Evolutionary conservation across 148 eudicot species (phyloP).

Genomic region (Amaranthus hypochondriacus): DNA sequence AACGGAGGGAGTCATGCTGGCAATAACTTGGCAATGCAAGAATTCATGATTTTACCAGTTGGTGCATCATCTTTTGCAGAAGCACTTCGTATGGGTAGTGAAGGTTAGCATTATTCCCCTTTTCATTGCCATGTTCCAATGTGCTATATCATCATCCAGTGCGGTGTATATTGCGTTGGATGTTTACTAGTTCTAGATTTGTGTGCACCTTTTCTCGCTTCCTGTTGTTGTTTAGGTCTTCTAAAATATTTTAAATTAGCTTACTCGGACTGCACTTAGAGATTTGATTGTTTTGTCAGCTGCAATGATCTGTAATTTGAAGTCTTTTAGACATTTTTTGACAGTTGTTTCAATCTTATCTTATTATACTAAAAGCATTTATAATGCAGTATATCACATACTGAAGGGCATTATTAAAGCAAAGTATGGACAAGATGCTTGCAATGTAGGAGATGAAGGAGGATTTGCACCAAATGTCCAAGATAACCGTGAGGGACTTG

Average conservation of each 20-base stretch:
- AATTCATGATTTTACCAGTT: constrained; percentile 92
- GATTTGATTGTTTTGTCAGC: neutral
- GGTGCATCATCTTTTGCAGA: constrained; percentile 89
- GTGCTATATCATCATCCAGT: neutral
- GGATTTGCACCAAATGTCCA: constrained; percentile 99
- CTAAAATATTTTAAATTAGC: neutral
- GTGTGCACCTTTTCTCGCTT: neutral
- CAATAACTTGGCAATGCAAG: constrained; percentile 97
- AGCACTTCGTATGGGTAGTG: constrained; percentile 95
- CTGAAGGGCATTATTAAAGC: constrained; percentile 95
- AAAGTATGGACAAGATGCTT: constrained; percentile 98
- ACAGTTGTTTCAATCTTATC: neutral
- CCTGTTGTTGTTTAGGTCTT: neutral
- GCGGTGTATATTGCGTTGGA: neutral
- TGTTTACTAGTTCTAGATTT: neutral
- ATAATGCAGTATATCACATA: constrained; percentile 65
- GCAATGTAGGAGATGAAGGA: constrained; percentile 99
- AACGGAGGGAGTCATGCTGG: constrained; percentile 99
- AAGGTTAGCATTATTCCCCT: constrained; percentile 47
- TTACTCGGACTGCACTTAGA: neutral
- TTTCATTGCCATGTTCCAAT: neutral
- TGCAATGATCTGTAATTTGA: constrained; percentile 7
- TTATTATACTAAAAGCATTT: constrained; percentile 3
- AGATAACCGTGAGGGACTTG: constrained; percentile 89
- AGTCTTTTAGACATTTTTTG: neutral